Base-by-base conservation (phyloP, 2,329 filamentous ascomycete genomes). In the Exserohilum rostratum region DNA sequence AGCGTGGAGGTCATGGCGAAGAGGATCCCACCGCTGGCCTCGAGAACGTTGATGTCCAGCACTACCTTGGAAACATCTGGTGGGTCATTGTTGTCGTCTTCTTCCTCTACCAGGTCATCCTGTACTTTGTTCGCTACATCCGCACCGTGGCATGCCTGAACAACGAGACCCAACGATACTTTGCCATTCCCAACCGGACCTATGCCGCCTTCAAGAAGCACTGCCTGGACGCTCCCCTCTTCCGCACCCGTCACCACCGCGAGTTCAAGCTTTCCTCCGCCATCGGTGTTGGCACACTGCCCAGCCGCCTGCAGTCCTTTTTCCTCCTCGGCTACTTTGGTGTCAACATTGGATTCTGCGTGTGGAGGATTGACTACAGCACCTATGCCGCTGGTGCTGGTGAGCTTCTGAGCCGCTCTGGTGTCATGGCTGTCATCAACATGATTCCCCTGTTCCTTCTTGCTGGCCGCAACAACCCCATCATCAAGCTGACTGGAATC, bases 121-220 rank as follows among this genome's bases (percentile, higher is more conserved):
- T 86, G 46, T 81, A 83, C 50, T 76, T 89, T 52, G 79, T 85
- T 53, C 85, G 83, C 62, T 88, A 95, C 69, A 79, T 93, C 33
- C 86, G 92, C 60, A 88, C 85, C 22, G 81, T 96, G 39, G 83
- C 89, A 37, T 91, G 87, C 68, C 83, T 96, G 62, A 88, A 85
- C 77, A 91, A 91, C 77, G 88, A 90, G 61, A 88, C 82, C 1
- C 92, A 96, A 74, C 82, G 84, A 57, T 96, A 91, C 78, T 96
- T 93, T 71, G 83, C 87, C 40, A 78, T 80, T 20, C 83, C 89
- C 5, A 88, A 90, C 58, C 64, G 68, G 45, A 66, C 63, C 29
- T 79, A 74, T 53, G 76, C 78, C 43, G 69, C 62, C 46, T 73
- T 81, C 68, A 82, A 80, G 72, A 76, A 76, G 44, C 71, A 80